These are phyloP conservation scores for Aspergillus calidoustus DNA, from an alignment of 2,329 filamentous ascomycete genomes.

Conservation along the genomic window DNA sequence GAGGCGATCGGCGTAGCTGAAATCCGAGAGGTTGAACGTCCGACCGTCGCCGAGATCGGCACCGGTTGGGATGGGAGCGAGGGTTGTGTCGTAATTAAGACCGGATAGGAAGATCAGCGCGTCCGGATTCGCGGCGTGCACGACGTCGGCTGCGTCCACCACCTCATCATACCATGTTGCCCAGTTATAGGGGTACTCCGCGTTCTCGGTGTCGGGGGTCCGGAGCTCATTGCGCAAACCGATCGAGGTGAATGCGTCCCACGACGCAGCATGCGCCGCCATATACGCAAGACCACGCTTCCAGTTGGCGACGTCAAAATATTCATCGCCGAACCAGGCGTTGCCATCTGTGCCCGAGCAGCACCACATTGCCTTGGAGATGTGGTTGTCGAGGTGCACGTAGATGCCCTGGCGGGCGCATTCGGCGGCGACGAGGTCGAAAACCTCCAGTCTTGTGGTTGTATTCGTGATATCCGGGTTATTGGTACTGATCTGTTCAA, in stretches of 20 bases:
- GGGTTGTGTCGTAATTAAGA: slow-evolving; percentile 50
- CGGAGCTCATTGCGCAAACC: slow-evolving; percentile 50
- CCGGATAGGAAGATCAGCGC: slow-evolving; percentile 56
- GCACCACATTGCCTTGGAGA: slow-evolving; percentile 64
- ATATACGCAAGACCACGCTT: slow-evolving; percentile 64
- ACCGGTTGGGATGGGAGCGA: slow-evolving; percentile 42
- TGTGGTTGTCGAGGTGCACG: slow-evolving; percentile 65
- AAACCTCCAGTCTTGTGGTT: slow-evolving; percentile 51
- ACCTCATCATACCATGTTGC: slow-evolving; percentile 51
- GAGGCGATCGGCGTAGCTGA: slow-evolving; percentile 49
- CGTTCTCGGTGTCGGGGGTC: slow-evolving; percentile 24
- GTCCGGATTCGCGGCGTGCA: slow-evolving; percentile 50
- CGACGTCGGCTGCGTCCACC: slow-evolving; percentile 44
- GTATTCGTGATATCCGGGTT: slow-evolving; percentile 44
- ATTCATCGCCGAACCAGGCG: slow-evolving; percentile 64
- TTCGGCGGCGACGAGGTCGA: slow-evolving; percentile 66
- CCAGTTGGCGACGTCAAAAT: slow-evolving; percentile 66
- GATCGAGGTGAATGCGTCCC: slow-evolving; percentile 35
- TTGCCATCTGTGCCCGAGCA: slow-evolving; percentile 61
- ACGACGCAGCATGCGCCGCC: slow-evolving; percentile 52
- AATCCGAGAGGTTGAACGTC: slow-evolving; percentile 44
- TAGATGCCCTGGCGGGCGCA: slow-evolving; percentile 60
- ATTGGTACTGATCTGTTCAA: slow-evolving; percentile 40
- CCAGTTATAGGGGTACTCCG: slow-evolving; percentile 49
- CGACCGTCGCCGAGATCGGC: slow-evolving; percentile 40